A percentile compares a stretch with the other conserved stretches of the same genome.
Evolutionary conservation across 1,139 yeast species (phyloP).

Genomic region (Saccharomyces hybrid): DNA sequence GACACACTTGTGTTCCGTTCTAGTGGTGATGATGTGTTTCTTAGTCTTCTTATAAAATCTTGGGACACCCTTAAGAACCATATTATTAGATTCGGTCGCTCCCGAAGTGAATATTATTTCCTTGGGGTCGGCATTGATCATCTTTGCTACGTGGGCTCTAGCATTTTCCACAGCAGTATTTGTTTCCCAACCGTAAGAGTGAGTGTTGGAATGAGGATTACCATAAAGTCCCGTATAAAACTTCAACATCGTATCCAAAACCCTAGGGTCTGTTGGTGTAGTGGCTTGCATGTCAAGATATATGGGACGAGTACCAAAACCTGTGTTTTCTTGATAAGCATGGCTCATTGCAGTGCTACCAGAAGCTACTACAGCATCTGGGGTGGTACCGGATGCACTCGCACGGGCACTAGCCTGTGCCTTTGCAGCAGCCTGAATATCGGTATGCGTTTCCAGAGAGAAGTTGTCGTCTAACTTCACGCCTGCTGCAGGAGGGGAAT

Average conservation of each 20-base stretch:
- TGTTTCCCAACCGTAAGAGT: conserved; percentile 99
- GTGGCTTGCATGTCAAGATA: conserved; percentile 96
- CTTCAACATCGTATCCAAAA: conserved; percentile 85
- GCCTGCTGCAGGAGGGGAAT: conserved; percentile 18
- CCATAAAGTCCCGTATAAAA: conserved; percentile 93
- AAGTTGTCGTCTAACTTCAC: conserved; percentile 23
- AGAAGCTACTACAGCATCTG: conserved; percentile 20
- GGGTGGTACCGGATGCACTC: conserved; percentile 9
- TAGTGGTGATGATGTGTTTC: conserved; percentile 89
- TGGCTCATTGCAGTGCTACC: conserved; percentile 31
- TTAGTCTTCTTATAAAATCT: conserved; percentile 85
- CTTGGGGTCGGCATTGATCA: conserved; percentile 90
- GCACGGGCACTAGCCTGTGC: conserved; percentile 27
- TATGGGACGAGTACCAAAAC: conserved; percentile 71
- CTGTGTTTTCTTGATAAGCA: conserved; percentile 35
- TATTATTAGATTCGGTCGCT: conserved; percentile 94
- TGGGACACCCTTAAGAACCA: conserved; percentile 92
- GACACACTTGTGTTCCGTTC: conserved; percentile 97
- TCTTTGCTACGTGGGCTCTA: conserved; percentile 68
- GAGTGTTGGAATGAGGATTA: conserved; percentile 95
- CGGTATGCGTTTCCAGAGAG: conserved; percentile 30
- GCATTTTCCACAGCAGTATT: conserved; percentile 87
- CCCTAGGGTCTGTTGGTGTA: conserved; percentile 96
- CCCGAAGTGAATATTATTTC: conserved; percentile 96
- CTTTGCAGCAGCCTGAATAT: conserved; percentile 28